A percentile compares a stretch with the other conserved stretches of the same genome.
Evolutionary conservation across 169 alveolate genomes (phyloP).

Genomic region (Cytauxzoon felis): DNA sequence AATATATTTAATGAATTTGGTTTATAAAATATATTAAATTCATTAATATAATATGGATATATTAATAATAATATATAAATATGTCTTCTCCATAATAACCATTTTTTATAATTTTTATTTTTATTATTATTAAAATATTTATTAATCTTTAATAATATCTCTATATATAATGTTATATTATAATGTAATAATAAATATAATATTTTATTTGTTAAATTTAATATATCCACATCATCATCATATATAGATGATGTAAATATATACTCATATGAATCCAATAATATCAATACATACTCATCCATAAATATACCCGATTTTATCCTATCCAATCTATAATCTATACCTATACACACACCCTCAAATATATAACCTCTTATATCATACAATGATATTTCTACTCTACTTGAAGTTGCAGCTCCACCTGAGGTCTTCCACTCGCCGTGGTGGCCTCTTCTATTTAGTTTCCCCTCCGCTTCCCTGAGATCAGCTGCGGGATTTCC

Average conservation of each 20-base stretch:
- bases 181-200: neutral
- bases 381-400: too few relatives aligned
- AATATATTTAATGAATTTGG: constrained; percentile 27
- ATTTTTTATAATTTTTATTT: neutral
- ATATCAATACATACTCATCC: constrained; percentile 12
- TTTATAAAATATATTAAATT: constrained; percentile 18
- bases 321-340: too few relatives aligned
- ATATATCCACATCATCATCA: constrained; percentile 1
- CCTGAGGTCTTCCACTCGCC: too few relatives aligned
- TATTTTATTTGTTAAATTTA: neutral
- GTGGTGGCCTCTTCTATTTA: too few relatives aligned
- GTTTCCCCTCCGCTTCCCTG: too few relatives aligned
- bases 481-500: too few relatives aligned
- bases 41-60: constrained; percentile 28
- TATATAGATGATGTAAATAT: too few relatives aligned
- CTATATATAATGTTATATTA: neutral
- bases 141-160: neutral
- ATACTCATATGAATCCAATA: neutral
- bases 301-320: too few relatives aligned
- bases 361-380: too few relatives aligned
- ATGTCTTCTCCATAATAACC: constrained; percentile 28
- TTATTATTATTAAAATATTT: neutral
- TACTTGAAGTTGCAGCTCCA: too few relatives aligned
- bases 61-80: constrained; percentile 16
- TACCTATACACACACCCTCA: too few relatives aligned